Evolutionary conservation across 352 stramenopile genomes (phyloP), one percentile per base, ranked within the genome.

Genomic region (Phytophthora sp.): DNA sequence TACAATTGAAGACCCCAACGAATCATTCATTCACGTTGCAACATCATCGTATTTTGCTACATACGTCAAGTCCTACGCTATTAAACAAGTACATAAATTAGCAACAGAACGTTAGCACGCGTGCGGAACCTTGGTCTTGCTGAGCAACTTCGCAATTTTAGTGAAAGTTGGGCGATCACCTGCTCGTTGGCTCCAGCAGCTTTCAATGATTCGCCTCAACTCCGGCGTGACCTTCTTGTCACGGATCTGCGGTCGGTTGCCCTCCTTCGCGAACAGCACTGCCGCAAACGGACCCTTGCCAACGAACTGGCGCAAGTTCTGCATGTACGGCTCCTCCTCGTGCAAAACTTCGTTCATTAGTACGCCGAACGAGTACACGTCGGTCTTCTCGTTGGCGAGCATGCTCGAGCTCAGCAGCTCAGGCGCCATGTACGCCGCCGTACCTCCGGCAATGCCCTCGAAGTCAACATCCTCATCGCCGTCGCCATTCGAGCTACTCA

Each of bases 351-450:
- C 72, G 53, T 79, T 79, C 62, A 77, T 72, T 42, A 79, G 31
- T 26, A 79, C 56, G 32, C 67, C 72, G 34, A 79, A 79, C 21
- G 72, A 74, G 24, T 77, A 79, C 51, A 79, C 67, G 35, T 77
- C 72, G 12, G 72, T 77, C 55, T 69, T 74, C 34, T 76, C 67
- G 30, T 72, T 67, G 18, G 67, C 58, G 0, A 69, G 11, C 9
- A 21, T 12, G 39, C 28, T 62, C 4, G 45, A 28, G 23, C 60
- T 57, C 34, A 87, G 37, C 15, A 85, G 53, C 44, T 85, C 76
- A 2, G 76, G 76, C 1, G 76, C 76, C 76, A 85, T 85, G 62
- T 85, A 85, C 37, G 73, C 76, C 6, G 76, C 76, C 6, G 76
- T 85, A 39, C 76, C 76, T 21, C 70, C 76, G 34, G 59, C 67